Base-by-base conservation (phyloP, 805 yeast species). In the Wickerhamomyces xylosicus region DNA sequence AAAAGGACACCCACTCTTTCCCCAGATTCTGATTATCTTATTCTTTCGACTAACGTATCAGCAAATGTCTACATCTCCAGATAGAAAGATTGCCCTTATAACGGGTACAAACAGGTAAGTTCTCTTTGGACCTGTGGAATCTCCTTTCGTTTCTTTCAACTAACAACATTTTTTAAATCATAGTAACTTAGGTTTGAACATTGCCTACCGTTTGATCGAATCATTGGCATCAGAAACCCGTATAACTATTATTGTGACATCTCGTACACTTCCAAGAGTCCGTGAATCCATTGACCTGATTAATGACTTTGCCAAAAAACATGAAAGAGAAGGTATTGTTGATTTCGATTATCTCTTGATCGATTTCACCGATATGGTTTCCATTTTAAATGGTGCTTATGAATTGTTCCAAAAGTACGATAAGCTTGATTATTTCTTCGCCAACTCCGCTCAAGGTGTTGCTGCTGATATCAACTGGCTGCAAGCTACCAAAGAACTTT, bases 281-380 rank as follows among this genome's bases (percentile, higher is more conserved):
- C 79, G 79, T 41, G 86, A 82, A 45, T 79, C 79, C 18, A 84
- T 90, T 37, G 67, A 65, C 19, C 59, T 61, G 35, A 74, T 86
- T 42, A 71, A 76, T 42, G 53, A 59, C 7, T 70, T 67, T 54
- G 68, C 58, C 3, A 54, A 56, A 4, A 60, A 59, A 35, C 41
- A 53, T 3, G 49, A 61, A n/a, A 67, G 85, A 35, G 56, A 62
- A 2, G 83, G 78, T 0, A 63, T 68, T 21, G 69, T 87, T 5
- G 94, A 85, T 53, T 90, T 80, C 53, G 98, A 92, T 61, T 92
- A 92, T 50, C 53, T 89, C 2, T 63, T 92, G 36, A 77, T 92
- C n/a, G 97, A 92, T 56, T 87, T 90, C 57, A 72, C 89, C 11
- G 76, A 84, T 51, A 86, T 89, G 95, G 80, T 85, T 9, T 84